Percentiles rank a stretch among this genome's conserved stretches.
Conservation (phyloP, 2,329 filamentous ascomycete species). For the Exophiala dermatitidis region DNA sequence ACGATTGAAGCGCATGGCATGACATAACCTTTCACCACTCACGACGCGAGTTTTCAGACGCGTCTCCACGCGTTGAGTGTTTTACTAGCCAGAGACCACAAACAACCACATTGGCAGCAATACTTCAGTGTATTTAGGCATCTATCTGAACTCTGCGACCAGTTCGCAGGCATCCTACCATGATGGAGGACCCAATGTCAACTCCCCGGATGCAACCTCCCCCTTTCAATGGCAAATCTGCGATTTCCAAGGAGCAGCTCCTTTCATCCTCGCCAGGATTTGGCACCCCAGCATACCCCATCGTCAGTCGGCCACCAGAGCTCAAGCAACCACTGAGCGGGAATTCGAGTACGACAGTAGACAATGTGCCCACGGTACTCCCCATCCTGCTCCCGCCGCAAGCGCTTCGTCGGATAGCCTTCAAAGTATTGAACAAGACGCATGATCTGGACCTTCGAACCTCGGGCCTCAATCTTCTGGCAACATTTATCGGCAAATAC, state of each 20-base stretch:
- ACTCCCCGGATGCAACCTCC: slow-evolving; percentile 20
- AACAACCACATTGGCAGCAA: not conserved
- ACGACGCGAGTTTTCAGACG: slow-evolving; percentile 14
- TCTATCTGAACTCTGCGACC: not conserved
- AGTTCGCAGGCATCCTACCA: not conserved
- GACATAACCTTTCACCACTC: not conserved
- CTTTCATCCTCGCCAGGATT: slow-evolving; percentile 89
- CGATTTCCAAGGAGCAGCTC: slow-evolving; percentile 48
- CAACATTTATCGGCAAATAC: slow-evolving; percentile 82
- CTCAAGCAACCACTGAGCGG: slow-evolving; percentile 20
- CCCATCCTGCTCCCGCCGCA: slow-evolving; percentile 84
- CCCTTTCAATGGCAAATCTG: slow-evolving; percentile 23
- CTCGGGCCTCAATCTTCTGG: slow-evolving; percentile 73
- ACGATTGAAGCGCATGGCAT: not conserved
- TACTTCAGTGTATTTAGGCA: not conserved
- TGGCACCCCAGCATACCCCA: slow-evolving; percentile 74
- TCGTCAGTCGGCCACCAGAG: slow-evolving; percentile 43
- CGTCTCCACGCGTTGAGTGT: slow-evolving; percentile 18
- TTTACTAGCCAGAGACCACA: not conserved
- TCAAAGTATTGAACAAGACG: slow-evolving; percentile 94
- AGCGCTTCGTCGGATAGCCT: slow-evolving; percentile 81
- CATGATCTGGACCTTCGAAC: slow-evolving; percentile 90
- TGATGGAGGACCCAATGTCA: slow-evolving; percentile 27
- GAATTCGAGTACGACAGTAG: slow-evolving; percentile 39
- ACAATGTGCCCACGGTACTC: slow-evolving; percentile 59